A percentile compares a stretch with the other conserved stretches of the same genome.
phyloP scores from a whole-genome alignment of 2,329 filamentous ascomycete species.

The Geosmithia putterillii region DNA sequence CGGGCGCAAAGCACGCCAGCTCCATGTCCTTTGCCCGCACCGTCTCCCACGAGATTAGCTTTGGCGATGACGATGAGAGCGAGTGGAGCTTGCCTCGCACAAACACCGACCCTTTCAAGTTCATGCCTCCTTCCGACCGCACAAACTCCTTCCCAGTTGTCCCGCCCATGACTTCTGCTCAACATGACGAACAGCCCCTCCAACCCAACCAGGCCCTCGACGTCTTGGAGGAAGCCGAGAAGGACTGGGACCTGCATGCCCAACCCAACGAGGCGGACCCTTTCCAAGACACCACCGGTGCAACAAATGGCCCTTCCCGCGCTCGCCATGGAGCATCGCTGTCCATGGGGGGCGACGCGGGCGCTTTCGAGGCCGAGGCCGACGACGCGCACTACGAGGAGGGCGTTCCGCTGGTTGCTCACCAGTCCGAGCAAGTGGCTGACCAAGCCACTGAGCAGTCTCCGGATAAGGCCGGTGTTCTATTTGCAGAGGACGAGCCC shows the following conservation, averaged over 20 bases:
- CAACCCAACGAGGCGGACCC: neutral
- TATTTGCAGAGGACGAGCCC: slow-evolving; percentile 31
- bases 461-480: slow-evolving; percentile 6
- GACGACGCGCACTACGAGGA: slow-evolving; percentile 55
- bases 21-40: slow-evolving; percentile 53
- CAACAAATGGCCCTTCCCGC: neutral
- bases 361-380: slow-evolving; percentile 25
- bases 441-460: neutral
- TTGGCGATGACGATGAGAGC: slow-evolving; percentile 44
- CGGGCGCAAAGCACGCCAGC: slow-evolving; percentile 38
- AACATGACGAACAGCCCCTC: slow-evolving; percentile 24
- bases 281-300: neutral
- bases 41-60: slow-evolving; percentile 49
- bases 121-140: slow-evolving; percentile 43
- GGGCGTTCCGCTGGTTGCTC: slow-evolving; percentile 50
- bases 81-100: slow-evolving; percentile 42
- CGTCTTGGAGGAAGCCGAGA: slow-evolving; percentile 39
- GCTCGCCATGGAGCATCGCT: slow-evolving; percentile 12
- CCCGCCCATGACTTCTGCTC: slow-evolving; percentile 23
- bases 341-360: slow-evolving; percentile 29
- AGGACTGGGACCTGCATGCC: slow-evolving; percentile 12
- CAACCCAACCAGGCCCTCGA: slow-evolving; percentile 39
- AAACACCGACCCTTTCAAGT: slow-evolving; percentile 45
- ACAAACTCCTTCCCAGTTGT: slow-evolving; percentile 53
- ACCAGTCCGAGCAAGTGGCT: slow-evolving; percentile 8